Evolutionary conservation across 139 green algal species (phyloP).

Genomic region (Ettlia oleoabundans): DNA sequence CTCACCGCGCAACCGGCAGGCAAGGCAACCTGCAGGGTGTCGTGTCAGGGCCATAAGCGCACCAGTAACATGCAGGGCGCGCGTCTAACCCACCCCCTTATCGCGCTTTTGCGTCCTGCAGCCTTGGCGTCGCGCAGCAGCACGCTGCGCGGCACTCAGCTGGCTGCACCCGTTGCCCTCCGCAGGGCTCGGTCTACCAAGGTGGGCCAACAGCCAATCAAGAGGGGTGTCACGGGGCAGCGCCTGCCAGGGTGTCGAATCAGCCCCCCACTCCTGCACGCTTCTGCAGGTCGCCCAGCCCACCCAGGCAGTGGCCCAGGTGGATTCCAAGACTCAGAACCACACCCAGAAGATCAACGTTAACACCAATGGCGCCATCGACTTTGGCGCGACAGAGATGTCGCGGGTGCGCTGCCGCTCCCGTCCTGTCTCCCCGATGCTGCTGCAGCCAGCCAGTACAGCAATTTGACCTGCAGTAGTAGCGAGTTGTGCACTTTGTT

Average conservation of each 20-base stretch:
- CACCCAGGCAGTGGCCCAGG: conserved; percentile 8
- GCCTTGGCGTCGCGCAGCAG: background rate
- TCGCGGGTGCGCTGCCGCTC: background rate
- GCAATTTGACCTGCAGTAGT: too few species aligned
- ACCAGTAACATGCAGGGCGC: background rate
- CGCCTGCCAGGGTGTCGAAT: background rate
- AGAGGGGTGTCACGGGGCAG: background rate
- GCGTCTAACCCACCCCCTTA: background rate
- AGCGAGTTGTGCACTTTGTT: too few species aligned
- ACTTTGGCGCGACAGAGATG: conserved; percentile 15
- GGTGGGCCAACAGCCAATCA: background rate
- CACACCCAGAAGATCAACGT: conserved; percentile 14
- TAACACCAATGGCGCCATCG: conserved; percentile 1
- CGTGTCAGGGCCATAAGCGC: background rate
- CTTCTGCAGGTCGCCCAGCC: background rate
- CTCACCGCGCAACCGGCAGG: conserved; percentile 1
- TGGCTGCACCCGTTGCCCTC: background rate
- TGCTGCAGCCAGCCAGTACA: too few species aligned
- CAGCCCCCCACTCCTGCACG: background rate
- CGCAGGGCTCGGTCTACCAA: background rate
- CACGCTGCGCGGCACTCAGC: background rate
- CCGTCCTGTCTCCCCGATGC: too few species aligned
- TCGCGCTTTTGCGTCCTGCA: background rate
- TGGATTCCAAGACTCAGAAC: conserved; percentile 2
- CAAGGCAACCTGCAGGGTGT: background rate